These are phyloP conservation scores for Erythrophleum ivorense DNA, from an alignment of 331 rosid species.

Conservation along the genomic window DNA sequence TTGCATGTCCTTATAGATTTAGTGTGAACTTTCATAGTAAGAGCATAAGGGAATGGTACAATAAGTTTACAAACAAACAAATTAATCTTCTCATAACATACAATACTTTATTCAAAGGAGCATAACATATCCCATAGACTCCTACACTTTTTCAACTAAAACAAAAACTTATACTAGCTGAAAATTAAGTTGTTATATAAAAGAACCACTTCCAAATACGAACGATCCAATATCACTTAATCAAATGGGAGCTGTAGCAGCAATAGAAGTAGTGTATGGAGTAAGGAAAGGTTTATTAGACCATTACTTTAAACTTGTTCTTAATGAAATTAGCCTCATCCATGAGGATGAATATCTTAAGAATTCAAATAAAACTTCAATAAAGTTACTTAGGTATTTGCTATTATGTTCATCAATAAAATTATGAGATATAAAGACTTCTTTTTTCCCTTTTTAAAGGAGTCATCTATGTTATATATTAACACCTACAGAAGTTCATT, in stretches of 20 bases:
- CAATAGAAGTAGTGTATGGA: not conserved
- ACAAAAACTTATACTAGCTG: too few species aligned
- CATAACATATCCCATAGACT: not conserved
- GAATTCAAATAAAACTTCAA: not conserved
- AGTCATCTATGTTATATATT: not conserved
- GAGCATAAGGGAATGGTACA: not conserved
- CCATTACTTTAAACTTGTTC: not conserved
- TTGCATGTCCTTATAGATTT: too few species aligned
- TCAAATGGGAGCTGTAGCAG: not conserved
- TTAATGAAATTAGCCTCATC: not conserved
- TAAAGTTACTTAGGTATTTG: not conserved
- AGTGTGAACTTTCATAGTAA: too few species aligned
- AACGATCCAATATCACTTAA: not conserved
- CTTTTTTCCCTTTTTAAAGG: not conserved
- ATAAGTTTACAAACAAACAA: too few species aligned
- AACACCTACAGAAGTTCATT: not conserved
- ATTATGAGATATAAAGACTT: not conserved
- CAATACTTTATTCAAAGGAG: not conserved
- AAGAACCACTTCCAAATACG: too few species aligned
- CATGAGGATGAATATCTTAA: not conserved
- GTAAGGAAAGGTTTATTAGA: not conserved
- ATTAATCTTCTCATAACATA: not conserved
- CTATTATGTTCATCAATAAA: not conserved
- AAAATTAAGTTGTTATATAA: too few species aligned
- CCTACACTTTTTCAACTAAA: too few species aligned